Base-by-base conservation (phyloP, 371 early-diverging fungal genomes). In the Zancudomyces culisetae region DNA sequence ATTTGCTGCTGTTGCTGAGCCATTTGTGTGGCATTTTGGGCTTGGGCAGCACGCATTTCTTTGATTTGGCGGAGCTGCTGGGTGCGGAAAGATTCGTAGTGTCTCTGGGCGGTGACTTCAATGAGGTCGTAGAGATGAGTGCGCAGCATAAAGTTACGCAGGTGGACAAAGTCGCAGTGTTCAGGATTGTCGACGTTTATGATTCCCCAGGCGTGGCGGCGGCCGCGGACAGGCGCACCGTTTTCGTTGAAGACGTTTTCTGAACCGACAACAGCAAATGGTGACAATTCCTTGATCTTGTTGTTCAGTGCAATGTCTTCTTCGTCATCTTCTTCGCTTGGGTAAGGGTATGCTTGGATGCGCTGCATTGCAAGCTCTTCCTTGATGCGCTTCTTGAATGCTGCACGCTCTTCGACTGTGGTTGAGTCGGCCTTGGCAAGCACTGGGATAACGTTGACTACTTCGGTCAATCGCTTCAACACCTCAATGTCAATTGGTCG, bases 401-500 rank as follows among this genome's bases (percentile, higher is more conserved):
- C 79, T 22, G 70, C 67, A 45, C 83, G 64, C 62, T 86, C 85
- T 45, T 72, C 71, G 26, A 77, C 72, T 1, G 84, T 83, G 55
- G 84, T 71, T 28, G 84, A 79, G 62, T 83, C 86, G 22, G 82
- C 76, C 62, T 82, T 82, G 50, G 83, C 84, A 51, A 87, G 77
- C 28, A 94, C 90, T 47, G 98, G 98, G 59, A 97, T 92, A 43
- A 97, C 81, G 62, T 97, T 97, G 55, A 84, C 90, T 57, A 93
- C 85, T 60, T 88, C 84, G 40, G 89, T 85, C 55, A 97, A 71
- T 19, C 85, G 76, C 62, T 85, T 81, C 88, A 97, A 90, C 55
- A 95, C 77, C 66, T 97, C 96, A 60, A 97, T 92, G 63, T 97
- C 98, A 57, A 95, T 78, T 59, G 95, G 92, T 51, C 94, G 81